These are phyloP conservation scores for Plasmodium gaboni DNA, from an alignment of 169 alveolate species.

Conservation along the genomic window DNA sequence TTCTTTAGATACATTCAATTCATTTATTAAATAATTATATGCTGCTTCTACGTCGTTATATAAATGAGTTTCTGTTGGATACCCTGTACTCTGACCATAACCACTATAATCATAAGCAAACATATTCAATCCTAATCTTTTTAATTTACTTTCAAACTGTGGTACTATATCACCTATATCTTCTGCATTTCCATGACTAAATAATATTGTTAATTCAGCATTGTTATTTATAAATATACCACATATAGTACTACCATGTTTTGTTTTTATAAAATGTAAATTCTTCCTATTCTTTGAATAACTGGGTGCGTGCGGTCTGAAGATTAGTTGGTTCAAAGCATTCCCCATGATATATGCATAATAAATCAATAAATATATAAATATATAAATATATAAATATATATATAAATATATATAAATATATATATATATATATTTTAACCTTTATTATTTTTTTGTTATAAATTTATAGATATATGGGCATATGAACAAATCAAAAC, in stretches of 20 bases:
- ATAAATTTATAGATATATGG: no score
- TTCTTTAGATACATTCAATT: slow-evolving; percentile 81
- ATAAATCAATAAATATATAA: background rate
- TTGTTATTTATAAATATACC: slow-evolving; percentile 82
- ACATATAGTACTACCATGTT: slow-evolving; percentile 81
- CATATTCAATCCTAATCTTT: slow-evolving; percentile 81
- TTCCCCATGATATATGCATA: slow-evolving; percentile 81
- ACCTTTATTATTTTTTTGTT: no score
- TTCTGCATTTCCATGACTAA: slow-evolving; percentile 93
- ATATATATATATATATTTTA: background rate
- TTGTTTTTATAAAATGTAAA: slow-evolving; percentile 84
- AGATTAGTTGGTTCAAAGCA: slow-evolving; percentile 76
- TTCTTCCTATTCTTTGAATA: slow-evolving; percentile 78
- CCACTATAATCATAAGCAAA: slow-evolving; percentile 91
- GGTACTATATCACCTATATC: slow-evolving; percentile 87
- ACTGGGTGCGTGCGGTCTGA: slow-evolving; percentile 84
- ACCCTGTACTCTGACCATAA: slow-evolving; percentile 88
- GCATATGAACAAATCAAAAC: no score
- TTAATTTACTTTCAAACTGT: slow-evolving; percentile 76
- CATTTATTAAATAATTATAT: slow-evolving; percentile 80
- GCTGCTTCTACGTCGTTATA: slow-evolving; percentile 92
- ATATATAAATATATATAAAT: background rate
- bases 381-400: background rate
- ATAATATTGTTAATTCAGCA: slow-evolving; percentile 86
- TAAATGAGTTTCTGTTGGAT: slow-evolving; percentile 86